phyloP scores from a whole-genome alignment of 179 eudicot genomes.

The Spinacia oleracea region DNA sequence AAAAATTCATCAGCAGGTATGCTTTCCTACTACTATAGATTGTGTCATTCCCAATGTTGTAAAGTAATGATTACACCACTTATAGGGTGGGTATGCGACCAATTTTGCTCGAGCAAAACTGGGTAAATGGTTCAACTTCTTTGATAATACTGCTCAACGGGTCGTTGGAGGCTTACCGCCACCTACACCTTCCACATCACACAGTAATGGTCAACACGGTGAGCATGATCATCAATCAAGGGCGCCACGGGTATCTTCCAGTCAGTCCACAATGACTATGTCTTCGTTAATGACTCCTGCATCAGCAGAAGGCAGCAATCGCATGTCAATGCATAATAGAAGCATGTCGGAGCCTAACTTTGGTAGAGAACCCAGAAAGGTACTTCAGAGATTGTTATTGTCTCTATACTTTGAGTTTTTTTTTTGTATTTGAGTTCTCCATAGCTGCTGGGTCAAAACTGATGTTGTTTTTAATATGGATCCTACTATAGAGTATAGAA shows the following conservation, averaged over 20 bases:
- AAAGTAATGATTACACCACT: constrained; percentile 4
- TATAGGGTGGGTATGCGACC: constrained; percentile 72
- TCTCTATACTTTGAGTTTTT: background rate
- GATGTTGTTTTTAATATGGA: too few relatives aligned
- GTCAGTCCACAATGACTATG: constrained; percentile 92
- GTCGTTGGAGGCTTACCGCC: constrained; percentile 91
- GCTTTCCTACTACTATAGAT: background rate
- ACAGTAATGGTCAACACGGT: constrained; percentile 37
- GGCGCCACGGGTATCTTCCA: constrained; percentile 58
- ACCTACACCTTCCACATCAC: constrained; percentile 53
- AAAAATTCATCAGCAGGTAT: constrained; percentile 70
- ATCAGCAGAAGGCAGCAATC: constrained; percentile 53
- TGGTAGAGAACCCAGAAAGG: constrained; percentile 48
- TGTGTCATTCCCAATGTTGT: background rate
- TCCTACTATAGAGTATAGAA: background rate
- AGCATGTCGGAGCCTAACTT: constrained; percentile 50
- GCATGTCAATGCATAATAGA: constrained; percentile 48
- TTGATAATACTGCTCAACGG: constrained; percentile 81
- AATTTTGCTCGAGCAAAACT: constrained; percentile 68
- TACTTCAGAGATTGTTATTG: constrained; percentile 17
- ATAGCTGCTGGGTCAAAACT: background rate
- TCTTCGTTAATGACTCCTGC: constrained; percentile 68
- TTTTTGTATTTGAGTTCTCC: background rate
- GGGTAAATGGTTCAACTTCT: constrained; percentile 68
- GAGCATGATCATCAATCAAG: constrained; percentile 50